Evolutionary conservation across 208 protist species (phyloP), one percentile per base, ranked within the genome.

Genomic region (Trypanosoma platydactyli): DNA sequence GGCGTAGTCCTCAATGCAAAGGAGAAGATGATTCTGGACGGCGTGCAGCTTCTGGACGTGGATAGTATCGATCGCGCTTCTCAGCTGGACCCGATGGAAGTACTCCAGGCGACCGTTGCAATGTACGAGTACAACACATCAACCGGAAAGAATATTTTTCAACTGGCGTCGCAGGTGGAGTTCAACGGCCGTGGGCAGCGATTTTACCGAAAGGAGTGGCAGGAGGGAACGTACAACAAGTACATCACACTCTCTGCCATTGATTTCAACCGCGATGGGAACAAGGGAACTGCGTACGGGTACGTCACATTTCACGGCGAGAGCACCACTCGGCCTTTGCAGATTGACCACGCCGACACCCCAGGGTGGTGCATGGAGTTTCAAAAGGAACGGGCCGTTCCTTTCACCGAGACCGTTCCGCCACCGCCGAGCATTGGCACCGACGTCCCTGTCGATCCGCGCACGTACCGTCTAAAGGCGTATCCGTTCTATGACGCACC

Each of bases 271-370:
- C 77, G 87, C 7, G 84, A 92, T 53, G 86, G 85, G 30, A 87
- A 71, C 68, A 81, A 81, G 46, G 90, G 90, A 60, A 86, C 74
- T 25, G 90, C 85, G 35, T 94, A 90, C 62, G 90, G 90, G 5
- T 95, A 95, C 76, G 68, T 95, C 20, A 92, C 90, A 29, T 95
- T 95, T 56, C 90, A 95, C 68, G 90, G 90, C 11, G 90, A 95
- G 69, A 84, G 77, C 5, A 92, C 90, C 5, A 79, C 79, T 27
- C 74, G 84, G 12, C 90, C 90, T 25, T 81, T 95, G 20, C 64
- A 82, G 42, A 94, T 95, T 40, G 73, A 80, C 55, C 72, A 81
- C 62, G 86, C 85, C 5, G 86, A 90, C 52, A 77, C 81, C 11
- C 90, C 90, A 12, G 90, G 90, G 0, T 95, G 90, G 88, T 40